Evolutionary conservation across 23 red algal genomes (phyloP), one percentile per base, ranked within the genome.

Genomic region (Gracilaria gracilis): DNA sequence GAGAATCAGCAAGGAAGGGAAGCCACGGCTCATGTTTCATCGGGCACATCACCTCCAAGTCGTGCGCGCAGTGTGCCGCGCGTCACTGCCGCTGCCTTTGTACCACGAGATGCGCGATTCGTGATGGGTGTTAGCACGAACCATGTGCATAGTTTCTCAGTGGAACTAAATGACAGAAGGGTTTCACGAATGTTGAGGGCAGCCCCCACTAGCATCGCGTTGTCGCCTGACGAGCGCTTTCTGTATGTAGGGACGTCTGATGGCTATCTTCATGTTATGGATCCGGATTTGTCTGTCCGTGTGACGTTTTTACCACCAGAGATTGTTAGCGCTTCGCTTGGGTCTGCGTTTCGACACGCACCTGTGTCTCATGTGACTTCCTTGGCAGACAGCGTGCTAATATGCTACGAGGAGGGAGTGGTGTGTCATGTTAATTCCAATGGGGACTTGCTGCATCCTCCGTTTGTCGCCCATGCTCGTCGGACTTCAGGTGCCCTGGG

Each of bases 401-500:
- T 77, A 25, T 48, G 39, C 72, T 77, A 77, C 25, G 72, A 77
- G n/a, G 39, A 77, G 72, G 72, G 72, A 25, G 72, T 31, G 38
- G 9, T 77, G 9, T 77, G 72, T 50, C 21, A 31, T 35, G 46
- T 77, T 37, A 50, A n/a, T 15, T 25, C 72, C 4, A 25, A 77
- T 9, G 72, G 72, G 21, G 72, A 49, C 24, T 19, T 50, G 38
- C 21, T 77, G 42, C 38, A 77, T 20, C 21, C 40, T 48, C 71
- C 71, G 11, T 90, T 80, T 51, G 39, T 90, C 0, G 74, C 87
- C 11, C 87, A 90, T 38, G 87, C 65, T 17, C 53, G 87, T 27
- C 74, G 74, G 24, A 29, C 71, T 6, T 61, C 71, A n/a, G 53
- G 73, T 19, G 72, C 61, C 13, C 20, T 79, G 1, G 20, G 48